Base-by-base conservation (phyloP, 2,329 filamentous ascomycete genomes). In the Sphaerulina musiva region DNA sequence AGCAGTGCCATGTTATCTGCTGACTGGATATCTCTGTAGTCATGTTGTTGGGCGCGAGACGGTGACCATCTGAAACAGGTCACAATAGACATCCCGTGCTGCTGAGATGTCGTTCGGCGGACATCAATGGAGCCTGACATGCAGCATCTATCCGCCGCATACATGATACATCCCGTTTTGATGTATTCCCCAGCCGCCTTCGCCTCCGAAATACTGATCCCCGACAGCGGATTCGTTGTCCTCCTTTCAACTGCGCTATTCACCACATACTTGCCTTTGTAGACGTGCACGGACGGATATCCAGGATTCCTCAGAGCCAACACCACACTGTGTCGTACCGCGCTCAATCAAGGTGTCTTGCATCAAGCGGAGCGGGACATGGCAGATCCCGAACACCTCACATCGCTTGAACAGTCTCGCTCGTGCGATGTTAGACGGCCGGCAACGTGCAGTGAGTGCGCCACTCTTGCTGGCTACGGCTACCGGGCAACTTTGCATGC, bases 331-430 rank as follows among this genome's bases (percentile, higher is more conserved):
- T 11, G 10, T 32, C 14, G 36, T 49, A 17, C 29, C 39, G 41
- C 20, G 36, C 38, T 38, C 26, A 55, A 38, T 52, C 40, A 54
- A 54, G 53, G 54, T 49, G 36, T 40, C 34, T 48, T 54, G 51
- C 54, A 29, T 29, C 6, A 54, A 54, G 54, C 48, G 45, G 47
- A 20, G 5, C 57, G 57, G 54, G 31, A 26, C 26, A 34, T 39
- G 48, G 48, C 54, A 29, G 47, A 26, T 36, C n/a, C 54, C 54
- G 57, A 41, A 41, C 45, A 45, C 47, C 47, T 52, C 53, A 51
- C 20, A 31, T 44, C 20, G 17, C 42, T 14, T 34, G 34, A 38
- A 23, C 23, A n/a, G 12, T 34, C 41, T 26, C 14, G 34, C 26
- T 44, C 32, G 41, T 48, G 53, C 42, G n/a, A 51, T 50, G 48